Evolutionary conservation across 1,284 basidiomycete genomes (phyloP).

Genomic region (Ganoderma boninense): DNA sequence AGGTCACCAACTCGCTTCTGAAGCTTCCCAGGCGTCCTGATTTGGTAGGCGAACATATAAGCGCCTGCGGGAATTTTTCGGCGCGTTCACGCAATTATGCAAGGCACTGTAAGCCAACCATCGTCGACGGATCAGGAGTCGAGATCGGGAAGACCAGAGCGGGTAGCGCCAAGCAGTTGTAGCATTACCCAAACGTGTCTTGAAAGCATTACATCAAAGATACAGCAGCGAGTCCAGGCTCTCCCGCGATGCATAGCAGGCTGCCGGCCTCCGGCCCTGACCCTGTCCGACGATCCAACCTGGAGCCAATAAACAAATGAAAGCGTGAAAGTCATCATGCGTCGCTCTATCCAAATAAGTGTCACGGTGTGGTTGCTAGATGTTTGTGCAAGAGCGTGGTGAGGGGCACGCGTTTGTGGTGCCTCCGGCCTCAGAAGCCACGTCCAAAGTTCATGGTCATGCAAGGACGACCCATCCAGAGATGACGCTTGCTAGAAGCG

Average conservation of each 20-base stretch:
- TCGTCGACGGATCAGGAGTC: not conserved
- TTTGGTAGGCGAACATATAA: too few relatives aligned
- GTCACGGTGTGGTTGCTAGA: not conserved
- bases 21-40: too few relatives aligned
- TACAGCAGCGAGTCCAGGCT: not conserved
- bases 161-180: not conserved
- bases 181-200: not conserved
- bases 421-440: not conserved
- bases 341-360: constrained; percentile 2
- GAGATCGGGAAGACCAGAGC: not conserved
- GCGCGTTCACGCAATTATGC: too few relatives aligned
- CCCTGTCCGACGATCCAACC: constrained; percentile 1
- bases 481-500: constrained; percentile 19
- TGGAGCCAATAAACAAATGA: not conserved
- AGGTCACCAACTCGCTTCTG: too few relatives aligned
- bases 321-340: not conserved
- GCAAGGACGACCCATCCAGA: constrained; percentile 20
- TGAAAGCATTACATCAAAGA: constrained; percentile 2
- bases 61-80: too few relatives aligned
- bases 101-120: too few relatives aligned
- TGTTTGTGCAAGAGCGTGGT: not conserved
- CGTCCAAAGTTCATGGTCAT: constrained; percentile 6
- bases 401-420: not conserved
- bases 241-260: not conserved
- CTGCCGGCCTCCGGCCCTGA: not conserved